Evolutionary conservation across 768 basidiomycete genomes (phyloP), one percentile per base, ranked within the genome.

Genomic region (Mycena belliarum): DNA sequence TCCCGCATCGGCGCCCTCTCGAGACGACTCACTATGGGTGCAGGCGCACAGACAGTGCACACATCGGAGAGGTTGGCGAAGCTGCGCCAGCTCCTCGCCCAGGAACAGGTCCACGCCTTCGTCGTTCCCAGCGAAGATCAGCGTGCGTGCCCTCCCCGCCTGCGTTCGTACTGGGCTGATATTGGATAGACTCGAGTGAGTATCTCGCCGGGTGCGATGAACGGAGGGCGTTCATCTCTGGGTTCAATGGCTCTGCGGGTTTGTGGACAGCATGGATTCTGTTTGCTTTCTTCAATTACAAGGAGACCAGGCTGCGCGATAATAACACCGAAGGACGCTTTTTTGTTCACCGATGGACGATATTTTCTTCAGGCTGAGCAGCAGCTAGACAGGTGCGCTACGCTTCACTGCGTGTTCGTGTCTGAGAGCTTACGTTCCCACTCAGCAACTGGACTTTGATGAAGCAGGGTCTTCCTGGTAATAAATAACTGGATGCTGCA

Each of bases 181-280:
- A 24, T 37, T 32, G 23, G 15, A 45, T 59, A 95, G 93, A 95
- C 72, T 86, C 81, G 8, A 95, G 93, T 73, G 95, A 96, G 71
- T 96, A 95, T 71, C 81, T 88, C 18, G 91, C 95, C 10, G 79
- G 82, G 29, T 93, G 89, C 61, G 94, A 98, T 75, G 78, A 88
- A 55, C 79, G 94, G 55, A 82, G 96, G 24, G 90, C 83, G 0
- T 98, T 84, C 75, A 92, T 99, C 63, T 95, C 93, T 29, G 92
- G 92, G 12, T 99, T 98, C 75, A 92, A 83, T 56, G 97, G 97
- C 24, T 96, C 93, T 37, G 95, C 96, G 66, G 95, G 95, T 85
- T 60, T 65, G 75, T 67, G 11, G 11, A 25, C 12, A 29, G 24
- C 33, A 33, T 50, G 21, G 51, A 28, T 55, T 46, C 40, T 35